phyloP scores from a whole-genome alignment of 805 yeast genomes.

The Blastobotrys mokoenaii region DNA sequence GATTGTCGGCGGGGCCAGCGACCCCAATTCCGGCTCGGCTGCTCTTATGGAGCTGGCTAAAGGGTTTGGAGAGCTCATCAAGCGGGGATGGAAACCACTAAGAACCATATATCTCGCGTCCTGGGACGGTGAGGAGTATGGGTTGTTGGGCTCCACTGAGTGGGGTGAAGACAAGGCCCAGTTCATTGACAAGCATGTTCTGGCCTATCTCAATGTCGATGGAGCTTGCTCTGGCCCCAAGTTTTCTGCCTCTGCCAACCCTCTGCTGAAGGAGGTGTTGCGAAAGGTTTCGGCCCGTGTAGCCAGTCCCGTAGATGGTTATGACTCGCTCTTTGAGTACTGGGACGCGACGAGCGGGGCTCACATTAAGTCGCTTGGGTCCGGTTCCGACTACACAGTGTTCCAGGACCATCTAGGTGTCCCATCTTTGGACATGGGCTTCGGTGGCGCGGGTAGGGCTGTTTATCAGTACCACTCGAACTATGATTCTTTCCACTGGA shows the following conservation, averaged over 20 bases:
- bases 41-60: slow-evolving; percentile 55
- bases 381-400: slow-evolving; percentile 58
- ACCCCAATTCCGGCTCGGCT: slow-evolving; percentile 71
- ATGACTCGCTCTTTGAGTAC: slow-evolving; percentile 26
- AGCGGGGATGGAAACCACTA: slow-evolving; percentile 62
- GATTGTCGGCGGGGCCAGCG: slow-evolving; percentile 73
- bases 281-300: slow-evolving; percentile 38
- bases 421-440: slow-evolving; percentile 49
- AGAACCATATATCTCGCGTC: slow-evolving; percentile 63
- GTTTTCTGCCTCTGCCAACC: slow-evolving; percentile 48
- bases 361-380: slow-evolving; percentile 45
- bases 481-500: slow-evolving; percentile 67
- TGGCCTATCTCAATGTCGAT: slow-evolving; percentile 66
- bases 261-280: slow-evolving; percentile 44
- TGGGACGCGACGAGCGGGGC: slow-evolving; percentile 27
- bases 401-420: slow-evolving; percentile 35
- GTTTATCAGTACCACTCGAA: slow-evolving; percentile 72
- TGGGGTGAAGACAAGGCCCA: slow-evolving; percentile 55
- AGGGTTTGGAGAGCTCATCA: slow-evolving; percentile 42
- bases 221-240: slow-evolving; percentile 51
- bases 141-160: slow-evolving; percentile 69
- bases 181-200: slow-evolving; percentile 39
- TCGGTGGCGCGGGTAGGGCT: slow-evolving; percentile 40
- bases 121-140: slow-evolving; percentile 79
- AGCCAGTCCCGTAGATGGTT: slow-evolving; percentile 35